Evolutionary conservation across 805 yeast species (phyloP), one percentile per base, ranked within the genome.

Genomic region (Ogataea wickerhamii): DNA sequence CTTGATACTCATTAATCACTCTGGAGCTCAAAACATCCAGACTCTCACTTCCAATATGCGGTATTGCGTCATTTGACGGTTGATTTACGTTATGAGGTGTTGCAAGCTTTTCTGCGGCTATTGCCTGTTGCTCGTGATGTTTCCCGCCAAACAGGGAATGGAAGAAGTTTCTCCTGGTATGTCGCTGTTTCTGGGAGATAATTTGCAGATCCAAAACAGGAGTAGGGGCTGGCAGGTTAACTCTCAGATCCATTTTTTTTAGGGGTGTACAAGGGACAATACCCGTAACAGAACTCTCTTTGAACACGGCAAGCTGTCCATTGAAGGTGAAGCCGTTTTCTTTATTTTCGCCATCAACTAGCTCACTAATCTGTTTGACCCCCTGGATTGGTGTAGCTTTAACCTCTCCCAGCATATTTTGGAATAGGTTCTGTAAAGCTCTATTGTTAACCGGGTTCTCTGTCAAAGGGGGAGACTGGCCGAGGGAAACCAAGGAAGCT

Each of bases 181-280:
- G 36, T 18, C 14, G 38, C 14, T 27, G 32, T 30, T 32, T 35
- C n/a, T 37, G 18, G 14, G 16, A 8, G 21, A 13, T 18, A 24
- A 8, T 23, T 13, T 22, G 18, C 13, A 3, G 23, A 28, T 25
- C 6, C 18, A 22, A 13, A 16, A 28, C 21, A n/a, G 13, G 25
- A 14, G 19, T 48, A 41, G 47, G 37, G 43, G 48, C 28, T 59
- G 35, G 32, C 41, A 31, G 11, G 46, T 51, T 29, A 4, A 39
- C 43, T 53, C 54, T 56, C 28, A 68, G 45, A 24, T 75, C 80
- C 71, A 79, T 71, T 45, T 75, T 79, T 53, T 74, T 80, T 6
- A 76, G 78, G 0, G 87, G 89, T 0, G 88, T 81, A 3, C 80
- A 76, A 2, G 89, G 87, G 5, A 77, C 59, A 11, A 83, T 68